Conservation (phyloP, 2,329 filamentous ascomycete genomes). For the Xylariaceae sp. region DNA sequence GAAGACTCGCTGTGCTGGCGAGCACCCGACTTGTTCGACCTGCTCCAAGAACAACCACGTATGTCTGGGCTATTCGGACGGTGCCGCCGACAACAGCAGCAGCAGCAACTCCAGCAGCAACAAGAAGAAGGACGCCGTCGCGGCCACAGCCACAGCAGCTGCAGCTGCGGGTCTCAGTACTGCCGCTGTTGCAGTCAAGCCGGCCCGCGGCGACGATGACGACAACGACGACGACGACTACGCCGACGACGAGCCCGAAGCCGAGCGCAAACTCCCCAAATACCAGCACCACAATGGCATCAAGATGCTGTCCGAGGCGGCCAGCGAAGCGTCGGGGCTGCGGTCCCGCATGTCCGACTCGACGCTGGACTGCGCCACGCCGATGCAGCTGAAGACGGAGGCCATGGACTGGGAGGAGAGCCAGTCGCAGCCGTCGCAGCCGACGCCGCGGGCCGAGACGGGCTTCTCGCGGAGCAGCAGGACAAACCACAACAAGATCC, state of each 20-base stretch:
- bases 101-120: too few species aligned
- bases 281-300: slow-evolving; percentile 9
- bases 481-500: too few species aligned
- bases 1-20: slow-evolving; percentile 69
- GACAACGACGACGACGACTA: slow-evolving; percentile 33
- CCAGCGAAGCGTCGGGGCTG: slow-evolving; percentile 16
- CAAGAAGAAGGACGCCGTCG: slow-evolving; percentile 31
- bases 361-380: slow-evolving; percentile 14
- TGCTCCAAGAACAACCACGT: slow-evolving; percentile 63
- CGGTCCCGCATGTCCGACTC: slow-evolving; percentile 17
- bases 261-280: slow-evolving; percentile 19
- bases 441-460: slow-evolving; percentile 19
- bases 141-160: slow-evolving; percentile 4
- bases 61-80: slow-evolving; percentile 61
- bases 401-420: slow-evolving; percentile 23
- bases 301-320: slow-evolving; percentile 17
- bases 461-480: slow-evolving; percentile 14
- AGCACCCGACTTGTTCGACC: slow-evolving; percentile 64
- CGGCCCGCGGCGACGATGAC: slow-evolving; percentile 24
- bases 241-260: slow-evolving; percentile 24
- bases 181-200: too few species aligned
- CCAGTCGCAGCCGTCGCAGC: slow-evolving; percentile 14
- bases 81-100: too few species aligned
- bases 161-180: too few species aligned
- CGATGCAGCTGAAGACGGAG: slow-evolving; percentile 22